phyloP scores from a whole-genome alignment of 1,284 basidiomycete species.

The Rugosomyces carneus region DNA sequence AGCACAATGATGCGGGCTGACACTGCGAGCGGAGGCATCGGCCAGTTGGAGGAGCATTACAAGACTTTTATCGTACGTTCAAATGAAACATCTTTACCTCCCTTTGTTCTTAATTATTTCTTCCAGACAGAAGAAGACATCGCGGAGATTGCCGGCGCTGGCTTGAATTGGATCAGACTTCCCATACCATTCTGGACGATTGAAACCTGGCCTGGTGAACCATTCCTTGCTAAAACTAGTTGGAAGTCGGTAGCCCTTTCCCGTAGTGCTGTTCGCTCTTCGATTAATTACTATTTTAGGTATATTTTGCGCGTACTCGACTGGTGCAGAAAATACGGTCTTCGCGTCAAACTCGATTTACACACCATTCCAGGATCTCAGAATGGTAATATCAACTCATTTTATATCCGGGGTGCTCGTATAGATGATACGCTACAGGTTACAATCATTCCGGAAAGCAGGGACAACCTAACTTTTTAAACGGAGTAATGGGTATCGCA shows the following conservation, averaged over 20 bases:
- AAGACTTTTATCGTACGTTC: constrained; percentile 66
- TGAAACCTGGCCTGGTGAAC: constrained; percentile 53
- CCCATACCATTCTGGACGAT: constrained; percentile 83
- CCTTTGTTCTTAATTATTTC: neutral
- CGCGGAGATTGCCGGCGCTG: constrained; percentile 72
- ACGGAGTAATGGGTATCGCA: constrained; percentile 50
- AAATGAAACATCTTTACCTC: too few relatives aligned
- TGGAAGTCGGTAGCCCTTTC: too few relatives aligned
- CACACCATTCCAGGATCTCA: constrained; percentile 68
- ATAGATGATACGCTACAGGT: too few relatives aligned
- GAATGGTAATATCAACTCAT: too few relatives aligned
- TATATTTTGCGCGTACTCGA: too few relatives aligned
- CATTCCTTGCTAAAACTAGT: constrained; percentile 49
- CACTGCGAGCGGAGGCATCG: constrained; percentile 46
- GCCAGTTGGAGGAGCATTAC: constrained; percentile 83
- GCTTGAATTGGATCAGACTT: constrained; percentile 76
- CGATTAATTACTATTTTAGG: too few relatives aligned
- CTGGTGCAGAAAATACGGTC: constrained; percentile 90
- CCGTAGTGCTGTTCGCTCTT: too few relatives aligned
- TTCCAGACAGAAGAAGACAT: constrained; percentile 71
- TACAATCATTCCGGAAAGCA: constrained; percentile 43
- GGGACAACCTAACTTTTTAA: too few relatives aligned
- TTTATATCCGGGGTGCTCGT: too few relatives aligned
- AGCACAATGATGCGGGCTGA: constrained; percentile 55
- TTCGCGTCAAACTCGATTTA: constrained; percentile 85